phyloP scores from a whole-genome alignment of 179 eudicot species.

The Silene vulgaris region DNA sequence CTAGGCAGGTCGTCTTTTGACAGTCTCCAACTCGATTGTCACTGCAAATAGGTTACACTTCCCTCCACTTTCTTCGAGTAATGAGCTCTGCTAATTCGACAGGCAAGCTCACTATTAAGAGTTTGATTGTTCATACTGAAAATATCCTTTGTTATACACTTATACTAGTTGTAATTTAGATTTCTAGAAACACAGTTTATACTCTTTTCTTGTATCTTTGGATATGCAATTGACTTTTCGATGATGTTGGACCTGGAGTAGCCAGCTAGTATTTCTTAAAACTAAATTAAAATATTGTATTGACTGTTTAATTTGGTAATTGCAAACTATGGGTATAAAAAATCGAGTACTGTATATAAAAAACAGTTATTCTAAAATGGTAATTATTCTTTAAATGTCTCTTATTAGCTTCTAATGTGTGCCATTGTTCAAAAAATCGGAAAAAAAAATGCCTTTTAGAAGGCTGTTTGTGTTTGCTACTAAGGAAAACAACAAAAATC shows the following conservation, averaged over 20 bases:
- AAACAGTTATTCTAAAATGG: too few species aligned
- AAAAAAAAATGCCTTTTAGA: too few species aligned
- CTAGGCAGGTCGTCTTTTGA: not conserved
- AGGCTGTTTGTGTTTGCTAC: too few species aligned
- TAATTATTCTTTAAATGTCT: too few species aligned
- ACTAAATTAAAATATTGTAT: constrained; percentile 2
- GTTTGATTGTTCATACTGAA: constrained; percentile 21
- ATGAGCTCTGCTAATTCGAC: constrained; percentile 10
- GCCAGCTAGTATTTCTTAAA: not conserved
- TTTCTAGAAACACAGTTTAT: constrained; percentile 14
- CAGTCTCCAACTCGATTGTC: constrained; percentile 1
- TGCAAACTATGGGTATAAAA: not conserved
- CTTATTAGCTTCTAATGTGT: too few species aligned
- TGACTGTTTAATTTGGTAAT: not conserved
- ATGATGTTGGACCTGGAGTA: not conserved
- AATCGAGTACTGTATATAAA: too few species aligned
- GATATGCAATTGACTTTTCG: constrained; percentile 7
- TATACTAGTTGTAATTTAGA: constrained; percentile 26
- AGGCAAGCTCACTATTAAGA: constrained; percentile 5
- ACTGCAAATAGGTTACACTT: constrained; percentile 18
- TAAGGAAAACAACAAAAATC: too few species aligned
- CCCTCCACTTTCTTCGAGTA: constrained; percentile 16
- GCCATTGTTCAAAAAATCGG: too few species aligned
- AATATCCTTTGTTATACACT: not conserved
- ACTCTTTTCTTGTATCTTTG: constrained; percentile 15